Evolutionary conservation across 345 rosid genomes (phyloP), one percentile per base, ranked within the genome.

Genomic region (Eucalyptus melliodora): DNA sequence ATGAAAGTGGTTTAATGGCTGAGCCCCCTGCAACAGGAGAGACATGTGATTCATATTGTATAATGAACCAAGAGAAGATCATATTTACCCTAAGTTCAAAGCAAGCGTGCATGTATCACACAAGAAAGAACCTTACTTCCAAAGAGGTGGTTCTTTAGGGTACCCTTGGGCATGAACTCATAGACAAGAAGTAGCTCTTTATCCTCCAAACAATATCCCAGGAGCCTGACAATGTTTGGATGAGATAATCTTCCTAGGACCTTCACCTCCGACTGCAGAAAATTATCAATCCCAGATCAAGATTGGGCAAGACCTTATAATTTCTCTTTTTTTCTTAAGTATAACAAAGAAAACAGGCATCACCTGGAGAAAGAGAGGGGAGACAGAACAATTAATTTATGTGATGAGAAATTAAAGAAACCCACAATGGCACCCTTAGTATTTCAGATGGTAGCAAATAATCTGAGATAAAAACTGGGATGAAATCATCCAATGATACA

Each of bases 191-290:
- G 90, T 19, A 8, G 87, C 40, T 62, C 65, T 14, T 27, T 21
- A 50, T 82, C 91, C 87, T 88, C 91, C 86, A 72, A 65, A 87
- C 90, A 91, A 69, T 91, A 91, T 30, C 92, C 92, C 88, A 88
- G 67, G 34, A 90, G 89, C 86, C 88, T 90, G 65, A 90, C 90
- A n/a, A 90, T 86, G 88, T 88, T 86, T 15, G 91, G 91, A 88
- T 90, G 91, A 72, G 88, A 88, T 62, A 90, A 56, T 3, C 88
- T 88, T 31, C 90, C 89, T 9, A 90, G 86, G 59, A 88, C 88
- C 19, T 2, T 88, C 40, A 90, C 90, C 89, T 90, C 91, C 6
- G 91, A 4, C 91, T 90, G 91, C 86, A 88, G 24, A 49, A 85
- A 88, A 24, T 87, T 47, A n/a, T 69, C 16, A 62, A 30, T 69